These are phyloP conservation scores for Penicillium decumbens DNA, from an alignment of 2,329 filamentous ascomycete genomes.

Conservation along the genomic window DNA sequence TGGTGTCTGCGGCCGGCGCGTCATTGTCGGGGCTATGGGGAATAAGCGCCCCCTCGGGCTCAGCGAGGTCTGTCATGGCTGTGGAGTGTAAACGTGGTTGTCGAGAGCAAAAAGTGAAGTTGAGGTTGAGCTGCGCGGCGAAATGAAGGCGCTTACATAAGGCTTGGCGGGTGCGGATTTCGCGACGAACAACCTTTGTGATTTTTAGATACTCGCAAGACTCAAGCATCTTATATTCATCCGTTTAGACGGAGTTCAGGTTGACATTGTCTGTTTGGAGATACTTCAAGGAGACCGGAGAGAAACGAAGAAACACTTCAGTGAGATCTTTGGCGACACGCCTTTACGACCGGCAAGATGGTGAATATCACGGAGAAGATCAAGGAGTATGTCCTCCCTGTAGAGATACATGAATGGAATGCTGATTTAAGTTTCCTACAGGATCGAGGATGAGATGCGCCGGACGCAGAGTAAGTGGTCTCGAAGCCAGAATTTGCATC, in stretches of 20 bases:
- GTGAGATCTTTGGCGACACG: constrained; percentile 19
- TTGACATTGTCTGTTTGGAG: neutral
- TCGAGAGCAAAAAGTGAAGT: neutral
- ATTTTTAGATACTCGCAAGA: constrained; percentile 6
- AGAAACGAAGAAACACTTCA: neutral
- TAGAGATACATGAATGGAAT: constrained; percentile 6
- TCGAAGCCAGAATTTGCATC: constrained; percentile 11
- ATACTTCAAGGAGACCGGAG: neutral
- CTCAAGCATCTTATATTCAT: neutral
- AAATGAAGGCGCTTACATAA: constrained; percentile 7
- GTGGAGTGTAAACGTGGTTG: constrained; percentile 1
- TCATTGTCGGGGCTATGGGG: constrained; percentile 6
- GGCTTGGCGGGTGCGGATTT: constrained; percentile 1
- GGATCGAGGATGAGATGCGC: constrained; percentile 99
- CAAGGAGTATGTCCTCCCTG: constrained; percentile 71
- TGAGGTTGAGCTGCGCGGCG: neutral
- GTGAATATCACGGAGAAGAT: constrained; percentile 99
- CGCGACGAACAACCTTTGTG: constrained; percentile 7
- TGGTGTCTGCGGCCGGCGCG: constrained; percentile 23
- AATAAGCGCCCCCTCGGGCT: constrained; percentile 8
- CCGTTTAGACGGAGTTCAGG: neutral
- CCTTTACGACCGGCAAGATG: constrained; percentile 55
- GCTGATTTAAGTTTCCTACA: constrained; percentile 38
- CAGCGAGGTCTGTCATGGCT: constrained; percentile 29
- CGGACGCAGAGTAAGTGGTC: constrained; percentile 82